Conservation (phyloP, 352 stramenopile species). For the Pythium chondricola region DNA sequence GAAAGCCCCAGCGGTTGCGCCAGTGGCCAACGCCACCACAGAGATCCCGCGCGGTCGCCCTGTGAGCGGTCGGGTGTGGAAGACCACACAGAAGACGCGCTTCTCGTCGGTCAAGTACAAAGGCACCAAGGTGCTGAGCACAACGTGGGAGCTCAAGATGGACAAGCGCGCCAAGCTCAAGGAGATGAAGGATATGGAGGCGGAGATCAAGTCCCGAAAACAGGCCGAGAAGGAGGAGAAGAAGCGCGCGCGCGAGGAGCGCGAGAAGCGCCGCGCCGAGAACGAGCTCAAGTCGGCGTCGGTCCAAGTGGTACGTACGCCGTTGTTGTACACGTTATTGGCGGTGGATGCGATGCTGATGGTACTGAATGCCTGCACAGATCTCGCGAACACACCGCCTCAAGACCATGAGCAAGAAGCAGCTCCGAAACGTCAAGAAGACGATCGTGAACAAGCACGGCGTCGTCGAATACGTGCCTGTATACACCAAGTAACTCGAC, state of each 20-base stretch:
- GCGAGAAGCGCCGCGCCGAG: constrained; percentile 82
- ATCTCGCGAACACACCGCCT: constrained; percentile 83
- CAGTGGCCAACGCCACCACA: neutral
- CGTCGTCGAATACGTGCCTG: constrained; percentile 82
- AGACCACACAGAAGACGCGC: constrained; percentile 75
- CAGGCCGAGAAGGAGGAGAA: constrained; percentile 71
- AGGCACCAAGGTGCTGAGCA: constrained; percentile 76
- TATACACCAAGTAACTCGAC: constrained; percentile 79
- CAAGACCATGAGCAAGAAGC: constrained; percentile 92
- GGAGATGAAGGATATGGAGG: constrained; percentile 79
- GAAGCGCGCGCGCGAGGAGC: constrained; percentile 74
- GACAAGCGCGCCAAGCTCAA: constrained; percentile 68
- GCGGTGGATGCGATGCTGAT: constrained; percentile 5
- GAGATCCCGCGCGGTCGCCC: constrained; percentile 44
- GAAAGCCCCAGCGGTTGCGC: constrained; percentile 10
- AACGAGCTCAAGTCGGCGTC: constrained; percentile 88
- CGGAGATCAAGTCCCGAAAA: constrained; percentile 71
- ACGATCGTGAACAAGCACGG: constrained; percentile 89
- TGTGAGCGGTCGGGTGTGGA: constrained; percentile 78
- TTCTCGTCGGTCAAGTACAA: constrained; percentile 74
- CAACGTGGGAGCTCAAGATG: constrained; percentile 86
- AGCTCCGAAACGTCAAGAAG: constrained; percentile 89
- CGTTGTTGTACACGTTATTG: constrained; percentile 1
- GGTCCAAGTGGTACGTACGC: constrained; percentile 75
- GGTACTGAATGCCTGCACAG: constrained; percentile 20